Conservation (phyloP, 139 green algal species). For the Limnomonas spitsbergensis region DNA sequence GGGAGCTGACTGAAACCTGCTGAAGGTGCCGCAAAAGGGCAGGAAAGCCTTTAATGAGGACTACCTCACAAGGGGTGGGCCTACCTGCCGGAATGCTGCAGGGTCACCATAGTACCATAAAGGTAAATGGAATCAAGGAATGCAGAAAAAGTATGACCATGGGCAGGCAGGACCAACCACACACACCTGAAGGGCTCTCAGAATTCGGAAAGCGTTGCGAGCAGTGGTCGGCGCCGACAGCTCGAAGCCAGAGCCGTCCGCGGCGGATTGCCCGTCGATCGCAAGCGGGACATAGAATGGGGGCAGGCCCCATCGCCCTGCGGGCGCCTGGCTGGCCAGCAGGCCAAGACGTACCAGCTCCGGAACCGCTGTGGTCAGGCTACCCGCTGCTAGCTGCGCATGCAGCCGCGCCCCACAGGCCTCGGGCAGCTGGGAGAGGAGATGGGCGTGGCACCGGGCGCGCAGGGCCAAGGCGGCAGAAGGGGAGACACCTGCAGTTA, state of each 20-base stretch:
- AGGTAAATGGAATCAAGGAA: no score
- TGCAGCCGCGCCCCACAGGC: background rate
- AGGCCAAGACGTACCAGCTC: constrained; percentile 12
- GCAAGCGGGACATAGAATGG: constrained; percentile 70
- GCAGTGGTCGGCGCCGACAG: constrained; percentile 82
- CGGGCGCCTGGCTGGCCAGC: constrained; percentile 13
- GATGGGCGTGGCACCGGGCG: constrained; percentile 45
- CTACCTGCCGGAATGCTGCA: no score
- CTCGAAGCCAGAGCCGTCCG: constrained; percentile 61
- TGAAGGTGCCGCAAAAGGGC: no score
- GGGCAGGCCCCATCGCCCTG: constrained; percentile 63
- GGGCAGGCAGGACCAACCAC: no score
- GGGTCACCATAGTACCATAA: no score
- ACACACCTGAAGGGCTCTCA: constrained; percentile 85
- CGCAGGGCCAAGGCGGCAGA: constrained; percentile 44
- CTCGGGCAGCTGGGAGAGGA: constrained; percentile 55
- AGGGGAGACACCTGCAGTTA: constrained; percentile 68
- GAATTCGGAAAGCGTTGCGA: constrained; percentile 84
- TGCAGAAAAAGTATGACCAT: no score
- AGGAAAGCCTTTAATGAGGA: no score
- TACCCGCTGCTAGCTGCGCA: constrained; percentile 31
- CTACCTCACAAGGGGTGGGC: no score
- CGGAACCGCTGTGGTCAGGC: constrained; percentile 8
- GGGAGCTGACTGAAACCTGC: no score
- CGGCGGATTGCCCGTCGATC: background rate